Base-by-base conservation (phyloP, 2,329 filamentous ascomycete species). In the Neofusicoccum kwambonambiense region DNA sequence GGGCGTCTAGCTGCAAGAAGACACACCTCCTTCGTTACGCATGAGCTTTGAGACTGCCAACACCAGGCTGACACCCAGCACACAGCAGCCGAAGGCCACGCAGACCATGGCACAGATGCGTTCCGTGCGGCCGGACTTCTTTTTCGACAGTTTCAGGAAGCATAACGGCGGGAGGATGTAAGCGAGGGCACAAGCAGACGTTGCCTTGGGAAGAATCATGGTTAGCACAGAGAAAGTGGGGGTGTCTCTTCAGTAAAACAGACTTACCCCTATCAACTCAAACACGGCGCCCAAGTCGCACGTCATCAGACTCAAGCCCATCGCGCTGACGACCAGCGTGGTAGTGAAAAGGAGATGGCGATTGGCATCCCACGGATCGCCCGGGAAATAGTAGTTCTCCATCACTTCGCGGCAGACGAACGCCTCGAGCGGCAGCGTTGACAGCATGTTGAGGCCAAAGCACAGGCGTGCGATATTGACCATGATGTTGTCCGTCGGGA, bases 361-460 rank as follows among this genome's bases (percentile, higher is more conserved):
- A 68, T 89, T 89, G 71, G 92, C 87, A 75, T 93, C 89, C 80
- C 93, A 96, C 0, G 90, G 90, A 70, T 92, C 86, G 65, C 85
- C 80, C 1, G 87, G 84, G 69, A 88, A 90, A 76, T 86, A 90
- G 74, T 96, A 97, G 68, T 92, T 93, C 70, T 92, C 86, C 91
- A 97, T 96, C 68, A 97, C 93, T 78, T 97, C 95, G 73, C 95
- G 88, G 78, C 95, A 99, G 63, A 99, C 95, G 77, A 99, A 99
- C 15, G 93, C 93, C 82, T 99, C 95, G 66, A 99, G 89, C 0
- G 95, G 95, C 41, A 99, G 83, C 1, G 95, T 98, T 13, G 95
- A 97, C 72, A 99, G 87, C 95, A 99, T 99, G 83, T 99, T 99
- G 69, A 99, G 86, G 1, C 95, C 95, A 75, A 99, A 98, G 79